Evolutionary conservation across 1,284 basidiomycete genomes (phyloP).

Genomic region (Ceratobasidium sp.): DNA sequence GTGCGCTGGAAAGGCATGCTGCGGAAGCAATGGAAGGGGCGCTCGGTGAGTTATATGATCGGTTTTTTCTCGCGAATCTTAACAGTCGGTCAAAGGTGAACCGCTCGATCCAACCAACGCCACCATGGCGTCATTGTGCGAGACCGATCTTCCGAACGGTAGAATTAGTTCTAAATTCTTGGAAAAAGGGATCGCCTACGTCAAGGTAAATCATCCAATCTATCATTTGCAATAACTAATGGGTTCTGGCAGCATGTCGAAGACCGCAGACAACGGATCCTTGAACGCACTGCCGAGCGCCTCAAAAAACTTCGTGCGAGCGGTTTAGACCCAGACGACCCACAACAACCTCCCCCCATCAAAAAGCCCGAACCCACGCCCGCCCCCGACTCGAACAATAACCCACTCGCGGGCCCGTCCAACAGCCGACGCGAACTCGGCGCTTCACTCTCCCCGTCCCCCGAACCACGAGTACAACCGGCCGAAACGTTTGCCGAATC

Average conservation of each 20-base stretch:
- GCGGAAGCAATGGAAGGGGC: slow-evolving; percentile 11
- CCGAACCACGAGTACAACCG: slow-evolving; percentile 12
- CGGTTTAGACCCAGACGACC: slow-evolving; percentile 25
- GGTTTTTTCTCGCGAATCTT: neutral
- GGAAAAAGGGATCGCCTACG: slow-evolving; percentile 36
- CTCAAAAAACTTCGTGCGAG: slow-evolving; percentile 14
- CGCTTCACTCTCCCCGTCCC: slow-evolving; percentile 32
- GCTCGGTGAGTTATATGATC: neutral
- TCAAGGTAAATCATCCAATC: slow-evolving; percentile 5
- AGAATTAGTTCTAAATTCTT: slow-evolving; percentile 20
- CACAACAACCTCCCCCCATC: slow-evolving; percentile 12
- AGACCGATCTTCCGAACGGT: slow-evolving; percentile 22
- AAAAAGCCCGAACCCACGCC: slow-evolving; percentile 22
- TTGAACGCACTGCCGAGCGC: slow-evolving; percentile 35
- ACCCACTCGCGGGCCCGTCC: neutral
- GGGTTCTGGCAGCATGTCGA: slow-evolving; percentile 8
- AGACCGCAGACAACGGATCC: slow-evolving; percentile 23
- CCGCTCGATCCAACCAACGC: slow-evolving; percentile 28
- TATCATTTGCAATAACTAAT: no score
- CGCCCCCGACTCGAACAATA: neutral
- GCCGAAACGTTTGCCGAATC: slow-evolving; percentile 38
- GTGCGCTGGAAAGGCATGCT: slow-evolving; percentile 10
- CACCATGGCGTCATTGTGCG: slow-evolving; percentile 36
- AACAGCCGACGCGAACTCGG: slow-evolving; percentile 29
- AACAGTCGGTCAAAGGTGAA: neutral